These are phyloP conservation scores for Rhynchosporium agropyri DNA, from an alignment of 2,329 filamentous ascomycete species.

Conservation along the genomic window DNA sequence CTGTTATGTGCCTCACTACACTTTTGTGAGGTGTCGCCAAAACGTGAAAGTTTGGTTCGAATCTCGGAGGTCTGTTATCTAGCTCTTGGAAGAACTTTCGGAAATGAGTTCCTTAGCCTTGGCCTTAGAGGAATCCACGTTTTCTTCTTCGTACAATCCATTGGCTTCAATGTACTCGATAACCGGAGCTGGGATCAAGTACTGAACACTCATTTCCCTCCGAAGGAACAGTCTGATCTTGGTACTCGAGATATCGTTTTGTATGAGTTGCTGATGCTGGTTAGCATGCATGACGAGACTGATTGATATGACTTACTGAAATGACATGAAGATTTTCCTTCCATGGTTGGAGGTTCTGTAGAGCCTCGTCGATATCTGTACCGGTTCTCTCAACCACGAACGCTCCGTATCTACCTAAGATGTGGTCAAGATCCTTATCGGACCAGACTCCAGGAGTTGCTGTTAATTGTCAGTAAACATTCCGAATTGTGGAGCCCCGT, in stretches of 20 bases:
- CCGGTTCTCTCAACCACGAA: conserved; percentile 88
- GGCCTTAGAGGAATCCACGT: conserved; percentile 32
- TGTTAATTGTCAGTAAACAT: conserved; percentile 1
- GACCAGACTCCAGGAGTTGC: conserved; percentile 75
- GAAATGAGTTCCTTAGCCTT: conserved; percentile 28
- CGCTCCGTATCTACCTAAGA: conserved; percentile 78
- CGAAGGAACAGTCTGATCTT: conserved; percentile 81
- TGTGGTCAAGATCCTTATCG: conserved; percentile 81
- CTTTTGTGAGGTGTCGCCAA: neutral
- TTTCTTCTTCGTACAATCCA: conserved; percentile 60
- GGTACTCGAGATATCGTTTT: conserved; percentile 80
- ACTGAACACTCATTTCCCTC: conserved; percentile 80
- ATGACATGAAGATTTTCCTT: conserved; percentile 64
- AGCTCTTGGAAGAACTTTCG: conserved; percentile 28
- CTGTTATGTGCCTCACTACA: conserved; percentile 2
- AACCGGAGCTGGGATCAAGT: conserved; percentile 72
- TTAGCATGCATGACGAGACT: neutral
- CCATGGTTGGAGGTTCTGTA: conserved; percentile 80
- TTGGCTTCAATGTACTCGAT: conserved; percentile 74
- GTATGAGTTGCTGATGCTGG: conserved; percentile 51
- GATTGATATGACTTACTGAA: conserved; percentile 4
- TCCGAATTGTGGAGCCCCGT: neutral
- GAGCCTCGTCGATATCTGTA: conserved; percentile 84
- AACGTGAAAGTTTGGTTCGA: conserved; percentile 6
- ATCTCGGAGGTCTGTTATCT: conserved; percentile 4